Base-by-base conservation (phyloP, 176 grass and related monocot genomes). In the Alopecurus myosuroides region DNA sequence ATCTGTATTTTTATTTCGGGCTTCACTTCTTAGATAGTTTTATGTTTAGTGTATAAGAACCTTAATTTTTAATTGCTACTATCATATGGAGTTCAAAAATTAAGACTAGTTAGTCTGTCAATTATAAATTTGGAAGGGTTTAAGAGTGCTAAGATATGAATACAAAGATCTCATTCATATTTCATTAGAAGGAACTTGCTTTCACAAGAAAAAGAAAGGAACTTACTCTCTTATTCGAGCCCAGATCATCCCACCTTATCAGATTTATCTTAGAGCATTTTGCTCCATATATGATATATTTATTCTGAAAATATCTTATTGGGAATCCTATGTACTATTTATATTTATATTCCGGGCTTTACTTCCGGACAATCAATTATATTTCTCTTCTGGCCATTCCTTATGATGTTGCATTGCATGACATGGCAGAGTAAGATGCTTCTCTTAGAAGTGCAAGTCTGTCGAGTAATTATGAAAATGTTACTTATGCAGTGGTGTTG, bases 361-460 rank as follows among this genome's bases (percentile, higher is more conserved):
- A 29, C 17, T 83, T 77, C 6, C 19, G 4, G 26, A 73, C 9
- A 77, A 71, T 31, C n/a, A 56, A 22, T 30, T 45, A 70, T 12
- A 31, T 37, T 77, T 78, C 45, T 57, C 8, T 85, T 39, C 41
- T 6, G 34, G 28, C 62, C 42, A 62, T 40, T 20, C 33, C 33
- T 63, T 60, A 7, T 50, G 77, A 70, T 68, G 18, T 64, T 86
- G 29, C 26, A 31, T 45, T 61, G 31, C 50, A 70, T 70, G 42
- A 68, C 69, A 58, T 70, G 78, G 67, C n/a, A 81, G 40, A 46
- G 65, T 61, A 77, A 45, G n/a, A 30, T 28, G 18, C 36, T 80
- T 74, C 56, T 74, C 13, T 55, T 12, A 23, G 19, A 14, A 70
- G 23, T 70, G 71, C 61, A 89, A 61, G 50, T 20, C 37, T 70